phyloP scores from a whole-genome alignment of 257 asterid genomes.

The Agastache rugosa region DNA sequence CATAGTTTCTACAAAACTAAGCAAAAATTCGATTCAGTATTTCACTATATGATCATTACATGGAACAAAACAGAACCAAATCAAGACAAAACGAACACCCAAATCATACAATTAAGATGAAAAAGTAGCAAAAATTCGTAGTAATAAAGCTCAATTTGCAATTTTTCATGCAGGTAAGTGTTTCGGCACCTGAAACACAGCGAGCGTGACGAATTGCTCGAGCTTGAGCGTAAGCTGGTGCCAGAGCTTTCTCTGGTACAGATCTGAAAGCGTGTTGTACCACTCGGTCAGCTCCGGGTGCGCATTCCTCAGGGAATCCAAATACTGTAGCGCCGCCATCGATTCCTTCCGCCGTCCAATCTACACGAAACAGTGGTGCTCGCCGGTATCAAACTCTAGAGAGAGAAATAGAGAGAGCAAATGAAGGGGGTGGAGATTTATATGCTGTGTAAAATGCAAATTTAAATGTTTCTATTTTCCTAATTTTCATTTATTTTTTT shows the following conservation, averaged over 20 bases:
- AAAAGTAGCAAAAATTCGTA: neutral
- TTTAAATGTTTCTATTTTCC: conserved; percentile 29
- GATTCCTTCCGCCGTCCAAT: conserved; percentile 39
- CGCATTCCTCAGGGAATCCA: conserved; percentile 65
- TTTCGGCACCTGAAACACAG: conserved; percentile 75
- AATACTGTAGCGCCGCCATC: conserved; percentile 88
- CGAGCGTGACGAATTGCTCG: conserved; percentile 92
- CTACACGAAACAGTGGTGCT: conserved; percentile 26
- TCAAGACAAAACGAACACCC: conserved; percentile 4
- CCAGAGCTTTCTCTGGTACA: conserved; percentile 97
- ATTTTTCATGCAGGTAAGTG: conserved; percentile 13
- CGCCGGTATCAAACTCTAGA: conserved; percentile 30
- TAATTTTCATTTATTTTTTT: neutral
- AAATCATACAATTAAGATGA: conserved; percentile 18
- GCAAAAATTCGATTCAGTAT: conserved; percentile 13
- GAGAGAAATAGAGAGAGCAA: conserved; percentile 16
- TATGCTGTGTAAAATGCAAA: conserved; percentile 16
- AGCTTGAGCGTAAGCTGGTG: conserved; percentile 95
- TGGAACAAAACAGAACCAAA: conserved; percentile 24
- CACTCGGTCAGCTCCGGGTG: conserved; percentile 96
- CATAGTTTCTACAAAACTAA: conserved; percentile 20
- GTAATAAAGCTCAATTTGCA: conserved; percentile 8
- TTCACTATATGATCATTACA: conserved; percentile 13
- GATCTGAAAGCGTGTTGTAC: conserved; percentile 86
- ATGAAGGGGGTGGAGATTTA: conserved; percentile 27